Evolutionary conservation across 805 yeast genomes (phyloP).

Genomic region (Wickerhamomyces hampshirensis): DNA sequence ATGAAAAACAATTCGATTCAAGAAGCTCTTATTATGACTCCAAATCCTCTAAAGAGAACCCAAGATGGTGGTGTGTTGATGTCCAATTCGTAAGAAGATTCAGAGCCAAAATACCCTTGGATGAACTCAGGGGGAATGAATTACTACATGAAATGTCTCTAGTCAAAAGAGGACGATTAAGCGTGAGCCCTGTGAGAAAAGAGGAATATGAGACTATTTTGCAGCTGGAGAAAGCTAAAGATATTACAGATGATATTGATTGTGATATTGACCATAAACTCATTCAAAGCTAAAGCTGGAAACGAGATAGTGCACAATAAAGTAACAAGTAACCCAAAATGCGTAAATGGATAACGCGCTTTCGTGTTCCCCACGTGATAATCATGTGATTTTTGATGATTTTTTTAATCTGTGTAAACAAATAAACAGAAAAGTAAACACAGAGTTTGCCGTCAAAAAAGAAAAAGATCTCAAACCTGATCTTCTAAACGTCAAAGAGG

Average conservation of each 20-base stretch:
- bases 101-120: constrained; percentile 36
- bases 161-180: constrained; percentile 44
- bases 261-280: constrained; percentile 18
- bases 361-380: constrained; percentile 7
- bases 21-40: constrained; percentile 44
- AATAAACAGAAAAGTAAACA: constrained; percentile 5
- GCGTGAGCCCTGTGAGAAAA: constrained; percentile 45
- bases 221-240: constrained; percentile 29
- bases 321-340: not conserved
- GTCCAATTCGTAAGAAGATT: constrained; percentile 40
- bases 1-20: constrained; percentile 35
- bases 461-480: too few species aligned
- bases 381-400: not conserved
- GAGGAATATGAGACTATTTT: constrained; percentile 38
- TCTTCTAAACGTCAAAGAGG: too few species aligned
- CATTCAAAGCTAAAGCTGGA: not conserved
- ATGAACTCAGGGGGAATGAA: constrained; percentile 32
- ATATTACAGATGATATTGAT: constrained; percentile 28
- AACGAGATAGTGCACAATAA: not conserved
- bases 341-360: not conserved
- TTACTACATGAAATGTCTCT: constrained; percentile 38
- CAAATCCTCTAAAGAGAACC: constrained; percentile 35
- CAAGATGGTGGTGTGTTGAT: constrained; percentile 57
- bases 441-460: too few species aligned
- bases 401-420: too few species aligned